Base-by-base conservation (phyloP, 352 stramenopile genomes). In the Phytopythium boreale region DNA sequence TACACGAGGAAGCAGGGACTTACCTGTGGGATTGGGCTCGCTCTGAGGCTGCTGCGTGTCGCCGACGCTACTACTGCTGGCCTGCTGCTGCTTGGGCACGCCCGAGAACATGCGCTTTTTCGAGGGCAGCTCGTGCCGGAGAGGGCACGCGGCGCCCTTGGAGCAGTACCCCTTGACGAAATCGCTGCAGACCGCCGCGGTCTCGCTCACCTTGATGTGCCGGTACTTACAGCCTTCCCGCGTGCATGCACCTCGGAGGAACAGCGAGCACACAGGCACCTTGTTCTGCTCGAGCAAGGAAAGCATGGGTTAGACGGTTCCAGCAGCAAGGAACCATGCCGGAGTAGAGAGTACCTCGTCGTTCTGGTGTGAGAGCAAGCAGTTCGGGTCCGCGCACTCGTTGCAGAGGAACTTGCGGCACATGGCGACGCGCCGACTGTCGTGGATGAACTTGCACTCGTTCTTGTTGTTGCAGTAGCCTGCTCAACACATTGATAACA, bases 401-500 rank as follows among this genome's bases (percentile, higher is more conserved):
- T 87, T 87, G 46, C 79, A 79, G 52, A 89, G 61, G 39, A 95
- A 95, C 58, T 89, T 88, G 29, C 79, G 82, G 41, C 86, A 95
- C 56, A 95, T 87, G n/a, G 78, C 76, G 51, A 93, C 72, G n/a
- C 79, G 84, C 22, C 86, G 84, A 64, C 84, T 95, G 64, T 95
- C 86, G 59, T 95, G 86, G 62, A 95, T 88, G 67, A 89, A 93
- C 60, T 76, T 80, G 70, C 86, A 95, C 19, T 72, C 72, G 63
- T 91, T 81, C 67, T 89, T 84, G 55, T 90, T 89, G 59, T 90
- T 95, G 70, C 86, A 95, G 57, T 82, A 90, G 14, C 86, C 86
- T 93, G 62, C 49, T 50, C 36, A 66, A 39, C 31, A n/a, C 49
- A 50, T n/a, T n/a, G 22, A 47, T 19, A 63, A 2, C 12, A 67